Percentiles rank a stretch among this genome's conserved stretches.
phyloP scores from a whole-genome alignment of 2,329 filamentous ascomycete species.

The Diaporthe batatas region DNA sequence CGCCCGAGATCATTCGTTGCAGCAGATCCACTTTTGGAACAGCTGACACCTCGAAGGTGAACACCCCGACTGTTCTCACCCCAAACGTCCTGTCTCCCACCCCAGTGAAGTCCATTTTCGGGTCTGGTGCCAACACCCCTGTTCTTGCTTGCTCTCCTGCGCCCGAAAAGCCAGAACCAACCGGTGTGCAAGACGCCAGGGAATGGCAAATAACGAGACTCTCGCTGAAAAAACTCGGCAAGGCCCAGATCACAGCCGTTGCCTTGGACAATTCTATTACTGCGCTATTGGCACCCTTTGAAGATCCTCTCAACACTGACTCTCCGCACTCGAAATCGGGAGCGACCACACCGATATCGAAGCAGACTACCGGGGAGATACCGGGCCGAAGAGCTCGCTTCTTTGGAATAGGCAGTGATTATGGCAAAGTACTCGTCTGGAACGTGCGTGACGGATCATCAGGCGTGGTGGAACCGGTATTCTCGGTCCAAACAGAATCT shows the following conservation, averaged over 20 bases:
- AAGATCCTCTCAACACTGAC: constrained; percentile 80
- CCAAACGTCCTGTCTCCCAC: background rate
- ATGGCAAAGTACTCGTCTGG: constrained; percentile 85
- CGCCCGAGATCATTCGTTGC: constrained; percentile 60
- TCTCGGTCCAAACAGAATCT: constrained; percentile 89
- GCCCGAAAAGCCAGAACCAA: background rate
- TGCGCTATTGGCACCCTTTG: constrained; percentile 77
- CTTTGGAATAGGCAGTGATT: constrained; percentile 83
- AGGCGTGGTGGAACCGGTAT: constrained; percentile 77
- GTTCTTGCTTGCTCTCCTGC: background rate
- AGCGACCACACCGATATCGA: constrained; percentile 59
- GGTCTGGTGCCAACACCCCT: constrained; percentile 10
- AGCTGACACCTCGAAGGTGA: background rate
- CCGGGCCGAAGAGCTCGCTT: constrained; percentile 88
- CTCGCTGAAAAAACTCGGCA: constrained; percentile 70
- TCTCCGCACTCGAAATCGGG: constrained; percentile 31
- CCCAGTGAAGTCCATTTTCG: constrained; percentile 39
- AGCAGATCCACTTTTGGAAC: constrained; percentile 51
- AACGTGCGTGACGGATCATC: constrained; percentile 77
- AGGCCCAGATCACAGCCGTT: constrained; percentile 75
- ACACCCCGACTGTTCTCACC: constrained; percentile 1
- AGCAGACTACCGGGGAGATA: constrained; percentile 68
- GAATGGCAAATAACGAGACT: constrained; percentile 77
- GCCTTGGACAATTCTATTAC: constrained; percentile 82
- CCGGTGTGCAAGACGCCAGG: constrained; percentile 51